phyloP scores from a whole-genome alignment of 2,329 filamentous ascomycete species.

The Coniochaeta prunicola region DNA sequence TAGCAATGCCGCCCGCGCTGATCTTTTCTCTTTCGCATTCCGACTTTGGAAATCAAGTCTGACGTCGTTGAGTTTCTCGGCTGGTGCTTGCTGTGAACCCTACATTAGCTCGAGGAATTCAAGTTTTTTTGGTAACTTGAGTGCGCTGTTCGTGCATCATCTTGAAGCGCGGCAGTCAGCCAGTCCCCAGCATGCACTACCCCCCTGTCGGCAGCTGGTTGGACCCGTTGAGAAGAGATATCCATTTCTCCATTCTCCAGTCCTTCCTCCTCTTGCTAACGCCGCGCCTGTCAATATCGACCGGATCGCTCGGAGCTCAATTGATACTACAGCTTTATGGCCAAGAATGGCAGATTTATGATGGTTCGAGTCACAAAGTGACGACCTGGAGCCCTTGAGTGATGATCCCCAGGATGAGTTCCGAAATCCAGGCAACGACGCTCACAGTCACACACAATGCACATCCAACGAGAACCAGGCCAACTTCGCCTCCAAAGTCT shows the following conservation, averaged over 20 bases:
- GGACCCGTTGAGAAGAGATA: not conserved
- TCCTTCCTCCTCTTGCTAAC: not conserved
- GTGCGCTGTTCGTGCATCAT: not conserved
- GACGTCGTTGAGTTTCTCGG: not conserved
- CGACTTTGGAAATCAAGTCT: not conserved
- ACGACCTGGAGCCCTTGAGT: not conserved
- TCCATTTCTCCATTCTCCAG: not conserved
- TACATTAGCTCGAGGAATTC: not conserved
- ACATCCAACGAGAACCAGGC: not conserved
- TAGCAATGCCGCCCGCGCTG: not conserved
- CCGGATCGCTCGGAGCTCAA: not conserved
- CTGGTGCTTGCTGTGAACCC: not conserved
- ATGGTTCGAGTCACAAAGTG: not conserved
- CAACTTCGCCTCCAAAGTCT: not conserved
- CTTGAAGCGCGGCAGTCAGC: not conserved
- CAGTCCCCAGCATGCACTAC: not conserved
- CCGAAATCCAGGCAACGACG: not conserved
- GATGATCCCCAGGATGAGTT: not conserved
- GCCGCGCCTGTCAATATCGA: not conserved
- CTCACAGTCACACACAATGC: not conserved
- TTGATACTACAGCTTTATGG: not conserved
- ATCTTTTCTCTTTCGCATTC: not conserved
- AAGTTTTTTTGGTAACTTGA: not conserved
- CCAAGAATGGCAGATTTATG: too few relatives aligned
- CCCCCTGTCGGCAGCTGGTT: not conserved